These are phyloP conservation scores for Beauveria varroae DNA, from an alignment of 2,329 filamentous ascomycete species.

Conservation along the genomic window DNA sequence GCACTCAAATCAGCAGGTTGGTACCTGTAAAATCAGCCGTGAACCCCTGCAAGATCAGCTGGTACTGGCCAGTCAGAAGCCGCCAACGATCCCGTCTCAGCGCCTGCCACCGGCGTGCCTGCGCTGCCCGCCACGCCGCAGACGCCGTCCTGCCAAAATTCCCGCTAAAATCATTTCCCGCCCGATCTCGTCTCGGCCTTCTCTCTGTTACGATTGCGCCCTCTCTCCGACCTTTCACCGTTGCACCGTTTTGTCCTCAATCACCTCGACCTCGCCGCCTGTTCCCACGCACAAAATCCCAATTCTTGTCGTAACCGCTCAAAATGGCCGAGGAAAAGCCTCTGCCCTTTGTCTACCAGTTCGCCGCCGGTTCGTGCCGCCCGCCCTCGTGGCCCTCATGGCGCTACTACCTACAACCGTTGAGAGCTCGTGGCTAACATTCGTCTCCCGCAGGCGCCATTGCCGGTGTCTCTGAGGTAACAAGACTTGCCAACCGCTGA, in stretches of 20 bases:
- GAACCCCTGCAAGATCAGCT: too few relatives aligned
- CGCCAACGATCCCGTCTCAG: not conserved
- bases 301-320: slow-evolving; percentile 19
- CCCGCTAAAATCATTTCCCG: slow-evolving; percentile 1
- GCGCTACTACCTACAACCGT: not conserved
- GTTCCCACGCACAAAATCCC: not conserved
- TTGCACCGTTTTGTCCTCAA: not conserved
- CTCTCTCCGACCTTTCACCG: slow-evolving; percentile 10
- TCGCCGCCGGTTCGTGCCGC: slow-evolving; percentile 66
- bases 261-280: not conserved
- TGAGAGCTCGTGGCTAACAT: slow-evolving; percentile 12
- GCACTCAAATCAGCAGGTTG: not conserved
- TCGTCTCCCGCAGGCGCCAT: slow-evolving; percentile 59
- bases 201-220: not conserved
- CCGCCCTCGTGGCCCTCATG: not conserved
- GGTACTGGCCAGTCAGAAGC: not conserved
- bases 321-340: slow-evolving; percentile 64
- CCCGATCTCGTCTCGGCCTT: slow-evolving; percentile 2
- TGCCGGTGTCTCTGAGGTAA: slow-evolving; percentile 91
- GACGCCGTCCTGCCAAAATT: not conserved
- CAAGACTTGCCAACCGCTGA: slow-evolving; percentile 9
- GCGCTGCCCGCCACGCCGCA: not conserved
- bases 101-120: not conserved
- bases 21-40: too few relatives aligned
- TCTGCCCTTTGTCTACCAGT: slow-evolving; percentile 89